Conservation (phyloP, 169 alveolate species). For the Babesia microti region DNA sequence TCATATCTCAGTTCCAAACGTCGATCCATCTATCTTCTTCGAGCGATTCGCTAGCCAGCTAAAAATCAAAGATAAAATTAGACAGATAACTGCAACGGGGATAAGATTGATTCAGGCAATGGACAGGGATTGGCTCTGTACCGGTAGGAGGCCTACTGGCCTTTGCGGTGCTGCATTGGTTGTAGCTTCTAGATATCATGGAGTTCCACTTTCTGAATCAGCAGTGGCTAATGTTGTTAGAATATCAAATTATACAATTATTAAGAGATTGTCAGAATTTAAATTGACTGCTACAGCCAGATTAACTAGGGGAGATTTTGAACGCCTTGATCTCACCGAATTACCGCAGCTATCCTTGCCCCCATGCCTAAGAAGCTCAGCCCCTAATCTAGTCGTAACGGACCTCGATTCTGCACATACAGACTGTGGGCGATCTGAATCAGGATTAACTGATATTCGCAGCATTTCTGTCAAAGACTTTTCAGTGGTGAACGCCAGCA, state of each 20-base stretch:
- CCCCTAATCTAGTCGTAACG: too few species aligned
- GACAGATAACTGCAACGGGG: slow-evolving; percentile 86
- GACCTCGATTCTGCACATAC: too few species aligned
- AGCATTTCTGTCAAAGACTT: too few species aligned
- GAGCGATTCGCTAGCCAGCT: slow-evolving; percentile 90
- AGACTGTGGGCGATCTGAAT: too few species aligned
- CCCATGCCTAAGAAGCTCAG: slow-evolving; percentile 60
- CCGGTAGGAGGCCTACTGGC: slow-evolving; percentile 98
- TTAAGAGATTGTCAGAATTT: slow-evolving; percentile 89
- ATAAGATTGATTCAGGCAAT: slow-evolving; percentile 89
- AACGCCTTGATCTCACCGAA: slow-evolving; percentile 63
- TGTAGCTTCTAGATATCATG: slow-evolving; percentile 94
- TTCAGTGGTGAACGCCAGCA: too few species aligned
- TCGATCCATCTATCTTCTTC: slow-evolving; percentile 91
- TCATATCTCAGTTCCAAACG: slow-evolving; percentile 78
- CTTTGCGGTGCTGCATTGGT: slow-evolving; percentile 98
- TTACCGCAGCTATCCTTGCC: slow-evolving; percentile 69
- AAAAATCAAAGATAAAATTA: slow-evolving; percentile 80
- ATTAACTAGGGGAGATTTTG: slow-evolving; percentile 82
- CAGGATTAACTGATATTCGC: too few species aligned
- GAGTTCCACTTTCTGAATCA: slow-evolving; percentile 70
- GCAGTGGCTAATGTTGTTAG: slow-evolving; percentile 84
- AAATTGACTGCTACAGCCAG: slow-evolving; percentile 82
- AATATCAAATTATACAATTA: slow-evolving; percentile 86
- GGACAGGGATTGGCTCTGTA: slow-evolving; percentile 94